Evolutionary conservation across 2,329 filamentous ascomycete genomes (phyloP), one percentile per base, ranked within the genome.

Genomic region (Leptodontidium sp.): DNA sequence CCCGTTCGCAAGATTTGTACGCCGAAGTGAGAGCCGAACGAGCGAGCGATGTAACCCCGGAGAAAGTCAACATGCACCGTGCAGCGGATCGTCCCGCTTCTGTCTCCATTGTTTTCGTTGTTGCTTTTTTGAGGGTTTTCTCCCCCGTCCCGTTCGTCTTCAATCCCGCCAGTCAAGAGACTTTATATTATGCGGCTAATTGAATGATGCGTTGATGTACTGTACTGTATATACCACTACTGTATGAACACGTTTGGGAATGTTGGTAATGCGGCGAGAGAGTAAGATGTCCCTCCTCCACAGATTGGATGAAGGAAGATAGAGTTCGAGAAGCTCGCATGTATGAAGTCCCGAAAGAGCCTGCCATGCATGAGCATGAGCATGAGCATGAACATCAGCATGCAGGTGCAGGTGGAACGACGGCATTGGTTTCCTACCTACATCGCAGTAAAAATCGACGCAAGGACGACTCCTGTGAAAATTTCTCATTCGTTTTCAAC

Each of bases 71-170:
- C 43, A 40, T 47, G 66, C 53, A 64, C 32, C 47, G n/a, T 55
- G 66, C 61, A 61, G 55, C 62, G 66, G 66, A 65, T 67, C 65
- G 65, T 67, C 65, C 65, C 65, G 65, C 62, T 65, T 57, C 62
- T 45, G 43, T 35, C n/a, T 55, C 21, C 40, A 26, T 17, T 8
- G 5, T 21, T 32, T 21, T 35, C 17, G 3, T 63, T 52, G 8
- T 52, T 52, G 0, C 17, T 59, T 58, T 40, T 49, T 43, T 49
- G 21, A 21, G 21, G 21, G 21, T 50, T 65, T 26, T 12, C 24
- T 6, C 24, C 29, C 2, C 26, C 15, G 26, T 8, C 35, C 29
- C 40, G 11, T 17, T 61, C 21, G 35, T 12, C 24, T 35, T 38
- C 1, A 17, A 21, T 61, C 8, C 9, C 35, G 14, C 43, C 32